A percentile compares a stretch with the other conserved stretches of the same genome.
phyloP scores from a whole-genome alignment of 768 basidiomycete species.

The Lenzites betulinus region DNA sequence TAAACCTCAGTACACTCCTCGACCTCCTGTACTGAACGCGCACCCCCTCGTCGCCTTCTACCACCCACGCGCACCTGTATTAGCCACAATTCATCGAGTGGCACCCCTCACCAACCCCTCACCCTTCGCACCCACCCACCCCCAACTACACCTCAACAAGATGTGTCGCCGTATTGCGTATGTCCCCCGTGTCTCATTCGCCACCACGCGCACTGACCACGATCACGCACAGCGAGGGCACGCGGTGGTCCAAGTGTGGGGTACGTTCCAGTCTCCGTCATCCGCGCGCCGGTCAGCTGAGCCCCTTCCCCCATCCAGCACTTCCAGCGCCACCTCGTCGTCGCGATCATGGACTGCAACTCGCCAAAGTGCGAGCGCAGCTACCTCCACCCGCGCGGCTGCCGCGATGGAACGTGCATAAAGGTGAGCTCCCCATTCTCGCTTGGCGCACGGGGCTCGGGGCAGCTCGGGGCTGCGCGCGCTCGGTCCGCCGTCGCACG shows the following conservation, averaged over 20 bases:
- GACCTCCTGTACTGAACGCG: neutral
- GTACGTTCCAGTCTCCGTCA: constrained; percentile 40
- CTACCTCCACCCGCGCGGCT: constrained; percentile 56
- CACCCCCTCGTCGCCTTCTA: neutral
- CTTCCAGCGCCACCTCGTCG: constrained; percentile 74
- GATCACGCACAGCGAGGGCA: constrained; percentile 60
- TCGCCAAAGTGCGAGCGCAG: constrained; percentile 64
- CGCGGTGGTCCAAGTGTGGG: constrained; percentile 71
- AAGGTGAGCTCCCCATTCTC: constrained; percentile 46
- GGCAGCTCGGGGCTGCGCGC: neutral
- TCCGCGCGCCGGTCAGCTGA: constrained; percentile 21
- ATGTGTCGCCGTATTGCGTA: constrained; percentile 84
- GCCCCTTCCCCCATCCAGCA: constrained; percentile 48
- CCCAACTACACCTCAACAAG: neutral
- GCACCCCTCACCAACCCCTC: too few relatives aligned
- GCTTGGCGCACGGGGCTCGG: constrained; percentile 1
- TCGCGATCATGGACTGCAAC: constrained; percentile 77
- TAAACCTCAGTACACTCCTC: neutral
- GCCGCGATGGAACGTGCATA: constrained; percentile 54
- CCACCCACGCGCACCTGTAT: neutral
- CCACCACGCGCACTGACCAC: constrained; percentile 15
- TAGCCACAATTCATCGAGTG: constrained; percentile 1
- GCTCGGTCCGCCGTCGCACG: neutral
- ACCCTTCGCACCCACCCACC: neutral
- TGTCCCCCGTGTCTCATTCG: constrained; percentile 33